phyloP scores from a whole-genome alignment of 2,329 filamentous ascomycete genomes.

The Dryadomyces quercivorus region DNA sequence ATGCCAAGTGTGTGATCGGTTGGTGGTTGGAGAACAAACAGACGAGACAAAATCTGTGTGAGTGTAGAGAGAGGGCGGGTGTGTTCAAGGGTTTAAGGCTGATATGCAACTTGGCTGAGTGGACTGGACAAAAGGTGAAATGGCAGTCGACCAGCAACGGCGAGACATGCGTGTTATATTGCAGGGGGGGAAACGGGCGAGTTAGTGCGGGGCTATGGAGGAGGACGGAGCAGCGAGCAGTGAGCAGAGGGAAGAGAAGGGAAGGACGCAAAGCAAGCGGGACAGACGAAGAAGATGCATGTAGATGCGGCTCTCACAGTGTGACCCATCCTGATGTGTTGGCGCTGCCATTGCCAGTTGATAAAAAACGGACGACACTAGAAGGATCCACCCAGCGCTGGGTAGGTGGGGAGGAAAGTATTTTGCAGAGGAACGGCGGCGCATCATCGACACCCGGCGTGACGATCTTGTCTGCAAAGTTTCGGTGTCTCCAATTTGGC shows the following conservation, averaged over 20 bases:
- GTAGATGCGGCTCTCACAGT: conserved; percentile 58
- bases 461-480: conserved; percentile 31
- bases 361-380: conserved; percentile 50
- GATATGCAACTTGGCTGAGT: conserved; percentile 5
- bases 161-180: conserved; percentile 56
- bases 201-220: conserved; percentile 33
- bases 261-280: conserved; percentile 23
- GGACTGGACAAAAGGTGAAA: conserved; percentile 10
- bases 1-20: too few species aligned
- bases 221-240: conserved; percentile 26
- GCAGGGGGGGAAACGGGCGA: conserved; percentile 24
- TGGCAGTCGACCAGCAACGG: conserved; percentile 36
- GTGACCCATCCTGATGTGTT: conserved; percentile 75
- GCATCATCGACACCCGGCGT: conserved; percentile 25
- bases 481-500: conserved; percentile 1
- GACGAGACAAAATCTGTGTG: too few species aligned
- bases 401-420: conserved; percentile 15
- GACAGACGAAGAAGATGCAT: conserved; percentile 39
- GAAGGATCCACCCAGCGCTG: conserved; percentile 46
- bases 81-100: conserved; percentile 24
- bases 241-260: conserved; percentile 21
- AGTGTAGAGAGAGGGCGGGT: conserved; percentile 25
- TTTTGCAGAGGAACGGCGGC: conserved; percentile 17
- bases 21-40: conserved; percentile 15
- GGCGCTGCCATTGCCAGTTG: conserved; percentile 78